These are phyloP conservation scores for Tremella yokohamensis DNA, from an alignment of 768 basidiomycete species.

Conservation along the genomic window DNA sequence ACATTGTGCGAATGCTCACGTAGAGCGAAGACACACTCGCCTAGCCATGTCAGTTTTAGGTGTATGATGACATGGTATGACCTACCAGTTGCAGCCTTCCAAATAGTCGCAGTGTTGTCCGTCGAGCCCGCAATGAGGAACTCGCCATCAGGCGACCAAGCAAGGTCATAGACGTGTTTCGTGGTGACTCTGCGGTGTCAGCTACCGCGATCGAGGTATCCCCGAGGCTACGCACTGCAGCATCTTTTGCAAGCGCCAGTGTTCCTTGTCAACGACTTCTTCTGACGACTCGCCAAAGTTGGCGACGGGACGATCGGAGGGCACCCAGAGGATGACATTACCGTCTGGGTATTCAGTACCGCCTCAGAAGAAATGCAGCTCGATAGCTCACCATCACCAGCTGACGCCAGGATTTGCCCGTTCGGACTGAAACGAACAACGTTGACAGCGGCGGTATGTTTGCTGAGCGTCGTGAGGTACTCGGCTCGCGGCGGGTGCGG, in stretches of 20 bases:
- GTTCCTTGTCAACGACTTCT: constrained; percentile 87
- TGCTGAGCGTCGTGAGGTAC: constrained; percentile 86
- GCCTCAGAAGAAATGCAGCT: not conserved
- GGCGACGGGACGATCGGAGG: constrained; percentile 66
- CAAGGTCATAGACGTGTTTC: constrained; percentile 95
- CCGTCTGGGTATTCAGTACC: constrained; percentile 63
- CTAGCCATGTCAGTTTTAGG: constrained; percentile 24
- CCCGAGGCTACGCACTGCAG: constrained; percentile 61
- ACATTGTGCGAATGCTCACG: constrained; percentile 95
- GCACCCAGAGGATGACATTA: constrained; percentile 95
- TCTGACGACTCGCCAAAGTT: constrained; percentile 76
- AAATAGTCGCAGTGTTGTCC: constrained; percentile 72
- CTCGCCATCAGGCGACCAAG: constrained; percentile 94
- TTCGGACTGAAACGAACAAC: constrained; percentile 94
- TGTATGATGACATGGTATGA: not conserved
- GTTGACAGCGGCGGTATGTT: constrained; percentile 92
- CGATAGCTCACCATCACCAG: constrained; percentile 80
- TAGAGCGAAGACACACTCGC: constrained; percentile 40
- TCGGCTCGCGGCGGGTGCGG: constrained; percentile 80
- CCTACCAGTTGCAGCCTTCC: constrained; percentile 46
- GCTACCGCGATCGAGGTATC: not conserved
- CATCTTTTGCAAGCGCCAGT: constrained; percentile 80
- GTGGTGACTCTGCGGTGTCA: constrained; percentile 66
- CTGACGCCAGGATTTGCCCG: constrained; percentile 92
- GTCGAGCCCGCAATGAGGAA: constrained; percentile 95